Conservation (phyloP, 139 green algal genomes). For the Astrephomene gubernaculifera region DNA sequence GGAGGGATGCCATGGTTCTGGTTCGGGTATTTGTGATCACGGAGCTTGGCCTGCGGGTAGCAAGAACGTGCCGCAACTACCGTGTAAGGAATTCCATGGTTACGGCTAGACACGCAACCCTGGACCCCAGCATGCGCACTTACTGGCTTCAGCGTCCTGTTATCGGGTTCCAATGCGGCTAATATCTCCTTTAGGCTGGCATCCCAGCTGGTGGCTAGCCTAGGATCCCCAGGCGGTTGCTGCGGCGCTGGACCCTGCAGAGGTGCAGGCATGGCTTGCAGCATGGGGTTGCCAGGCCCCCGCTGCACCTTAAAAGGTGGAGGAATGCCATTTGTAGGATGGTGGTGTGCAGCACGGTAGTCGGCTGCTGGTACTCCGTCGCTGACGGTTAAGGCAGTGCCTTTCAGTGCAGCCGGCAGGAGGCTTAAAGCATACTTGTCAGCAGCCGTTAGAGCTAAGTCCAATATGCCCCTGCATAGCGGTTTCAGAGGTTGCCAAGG, state of each 20-base stretch:
- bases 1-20: conserved; percentile 26
- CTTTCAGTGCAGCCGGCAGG: conserved; percentile 16
- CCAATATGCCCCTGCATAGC: conserved; percentile 27
- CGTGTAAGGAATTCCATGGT: neutral
- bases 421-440: conserved; percentile 40
- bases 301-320: conserved; percentile 4
- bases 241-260: neutral
- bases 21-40: conserved; percentile 36
- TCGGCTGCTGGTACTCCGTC: neutral
- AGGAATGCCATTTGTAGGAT: conserved; percentile 7
- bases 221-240: neutral
- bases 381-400: neutral
- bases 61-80: neutral
- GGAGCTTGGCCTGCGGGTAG: conserved; percentile 24
- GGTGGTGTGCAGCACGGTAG: neutral
- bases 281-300: neutral
- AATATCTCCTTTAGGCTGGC: conserved; percentile 43
- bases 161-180: conserved; percentile 12
- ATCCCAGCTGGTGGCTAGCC: conserved; percentile 34
- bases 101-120: too few species aligned
- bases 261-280: neutral
- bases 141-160: conserved; percentile 6
- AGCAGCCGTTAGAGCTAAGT: conserved; percentile 31
- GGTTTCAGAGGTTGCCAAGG: neutral
- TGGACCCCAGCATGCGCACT: too few species aligned